Evolutionary conservation across 179 eudicot species (phyloP), one percentile per base, ranked within the genome.

Genomic region (Drosera spatulata): DNA sequence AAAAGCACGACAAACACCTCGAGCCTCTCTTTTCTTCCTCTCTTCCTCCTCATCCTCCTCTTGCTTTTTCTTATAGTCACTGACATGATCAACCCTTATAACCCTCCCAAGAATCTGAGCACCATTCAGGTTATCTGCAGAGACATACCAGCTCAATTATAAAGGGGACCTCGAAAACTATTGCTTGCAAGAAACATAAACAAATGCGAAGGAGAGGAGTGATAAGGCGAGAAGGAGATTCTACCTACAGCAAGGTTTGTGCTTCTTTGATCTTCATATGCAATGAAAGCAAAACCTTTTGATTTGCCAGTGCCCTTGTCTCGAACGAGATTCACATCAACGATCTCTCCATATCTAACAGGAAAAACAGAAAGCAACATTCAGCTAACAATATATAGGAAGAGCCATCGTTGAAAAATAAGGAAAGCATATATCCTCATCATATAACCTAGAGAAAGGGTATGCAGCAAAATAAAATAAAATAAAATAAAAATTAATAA

Each of bases 221-320:
- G 45, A 6, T 5, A 59, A 58, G 49, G 61, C 15, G 55, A 55
- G 43, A 44, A 45, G 56, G 67, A 58, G 53, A 56, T 73, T 88
- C 56, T 53, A 88, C 96, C 97, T 50, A 91, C 98, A 50, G 98
- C 96, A 41, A 91, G 87, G 68, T 59, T 88, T 66, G 98, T 91
- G 63, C 98, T 91, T 71, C 98, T 83, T 61, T 88, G 98, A 76
- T 91, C 96, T 74, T 88, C 98, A 61, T 85, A 91, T 6, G 98
- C 98, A 67, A 91, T 43, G 70, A 91, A 91, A 38, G 96, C 84
- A 76, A 85, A 91, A 39, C 95, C 98, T 76, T 88, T 88, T 1
- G 96, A 85, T 78, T 88, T 91, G 7, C 98, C 96, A 4, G 95
- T 83, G 43, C 77, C 88, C 69, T 91, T 91, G 61, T 88, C 98